phyloP scores from a whole-genome alignment of 1,284 basidiomycete genomes.

The Ganoderma resinaceum region DNA sequence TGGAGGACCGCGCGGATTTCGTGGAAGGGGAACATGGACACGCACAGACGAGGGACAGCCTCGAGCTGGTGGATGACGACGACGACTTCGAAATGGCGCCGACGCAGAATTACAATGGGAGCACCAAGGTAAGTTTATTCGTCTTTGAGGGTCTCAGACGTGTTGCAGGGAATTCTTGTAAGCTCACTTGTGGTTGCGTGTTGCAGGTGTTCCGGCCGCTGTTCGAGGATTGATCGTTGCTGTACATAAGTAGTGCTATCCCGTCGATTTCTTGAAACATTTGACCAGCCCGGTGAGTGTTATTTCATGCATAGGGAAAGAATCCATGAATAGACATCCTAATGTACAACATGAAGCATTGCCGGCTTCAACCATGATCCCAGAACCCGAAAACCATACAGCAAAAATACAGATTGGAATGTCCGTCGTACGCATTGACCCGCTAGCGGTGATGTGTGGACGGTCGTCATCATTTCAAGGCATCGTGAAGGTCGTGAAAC shows the following conservation, averaged over 20 bases:
- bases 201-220: slow-evolving; percentile 65
- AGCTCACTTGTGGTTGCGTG: background rate
- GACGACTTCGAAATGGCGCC: slow-evolving; percentile 58
- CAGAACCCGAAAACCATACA: background rate
- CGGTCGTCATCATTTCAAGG: background rate
- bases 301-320: background rate
- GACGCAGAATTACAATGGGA: slow-evolving; percentile 51
- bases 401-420: background rate
- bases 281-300: background rate
- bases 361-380: background rate
- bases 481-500: slow-evolving; percentile 2
- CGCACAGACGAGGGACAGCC: slow-evolving; percentile 35
- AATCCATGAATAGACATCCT: background rate
- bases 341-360: background rate
- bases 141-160: slow-evolving; percentile 2
- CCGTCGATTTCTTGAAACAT: background rate
- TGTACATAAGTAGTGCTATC: background rate
- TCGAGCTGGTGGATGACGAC: slow-evolving; percentile 48
- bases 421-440: background rate
- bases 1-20: slow-evolving; percentile 16
- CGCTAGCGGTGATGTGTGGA: background rate
- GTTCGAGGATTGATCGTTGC: slow-evolving; percentile 62
- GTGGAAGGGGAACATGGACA: slow-evolving; percentile 15
- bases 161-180: background rate
- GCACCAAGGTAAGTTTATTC: slow-evolving; percentile 43